Evolutionary conservation across 768 basidiomycete species (phyloP).

Genomic region (Boletus sensibilis): DNA sequence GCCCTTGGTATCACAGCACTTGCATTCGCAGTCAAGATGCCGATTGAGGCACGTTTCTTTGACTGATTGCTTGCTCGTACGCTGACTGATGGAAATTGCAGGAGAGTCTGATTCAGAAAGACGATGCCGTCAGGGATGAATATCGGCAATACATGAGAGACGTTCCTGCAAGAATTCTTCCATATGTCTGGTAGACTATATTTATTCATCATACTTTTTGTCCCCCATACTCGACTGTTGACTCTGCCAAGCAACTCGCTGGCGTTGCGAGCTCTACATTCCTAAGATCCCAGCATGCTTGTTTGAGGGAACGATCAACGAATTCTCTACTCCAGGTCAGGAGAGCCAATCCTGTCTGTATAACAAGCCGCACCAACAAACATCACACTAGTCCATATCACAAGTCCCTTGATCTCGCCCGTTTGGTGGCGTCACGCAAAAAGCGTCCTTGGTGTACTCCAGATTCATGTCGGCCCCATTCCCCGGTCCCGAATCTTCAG

Average conservation of each 20-base stretch:
- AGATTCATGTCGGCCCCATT: too few species aligned
- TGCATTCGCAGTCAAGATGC: constrained; percentile 31
- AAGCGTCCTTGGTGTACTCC: too few species aligned
- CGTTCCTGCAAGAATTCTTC: constrained; percentile 29
- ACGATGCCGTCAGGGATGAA: constrained; percentile 19
- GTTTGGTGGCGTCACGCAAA: too few species aligned
- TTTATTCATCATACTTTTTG: not conserved
- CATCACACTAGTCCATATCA: too few species aligned
- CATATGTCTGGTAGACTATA: constrained; percentile 23
- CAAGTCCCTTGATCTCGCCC: too few species aligned
- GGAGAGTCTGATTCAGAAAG: constrained; percentile 31
- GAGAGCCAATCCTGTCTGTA: too few species aligned
- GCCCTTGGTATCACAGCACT: constrained; percentile 15
- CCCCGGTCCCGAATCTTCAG: too few species aligned
- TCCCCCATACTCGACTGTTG: not conserved
- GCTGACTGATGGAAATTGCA: not conserved
- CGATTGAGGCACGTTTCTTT: constrained; percentile 27
- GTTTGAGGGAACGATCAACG: too few species aligned
- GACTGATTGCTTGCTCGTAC: not conserved
- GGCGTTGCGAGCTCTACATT: too few species aligned
- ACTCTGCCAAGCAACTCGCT: not conserved
- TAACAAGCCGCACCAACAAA: too few species aligned
- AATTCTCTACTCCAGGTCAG: too few species aligned
- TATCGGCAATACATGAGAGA: constrained; percentile 29
- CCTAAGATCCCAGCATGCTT: too few species aligned